Evolutionary conservation across 1,284 basidiomycete genomes (phyloP).

Genomic region (Puccinia coronata): DNA sequence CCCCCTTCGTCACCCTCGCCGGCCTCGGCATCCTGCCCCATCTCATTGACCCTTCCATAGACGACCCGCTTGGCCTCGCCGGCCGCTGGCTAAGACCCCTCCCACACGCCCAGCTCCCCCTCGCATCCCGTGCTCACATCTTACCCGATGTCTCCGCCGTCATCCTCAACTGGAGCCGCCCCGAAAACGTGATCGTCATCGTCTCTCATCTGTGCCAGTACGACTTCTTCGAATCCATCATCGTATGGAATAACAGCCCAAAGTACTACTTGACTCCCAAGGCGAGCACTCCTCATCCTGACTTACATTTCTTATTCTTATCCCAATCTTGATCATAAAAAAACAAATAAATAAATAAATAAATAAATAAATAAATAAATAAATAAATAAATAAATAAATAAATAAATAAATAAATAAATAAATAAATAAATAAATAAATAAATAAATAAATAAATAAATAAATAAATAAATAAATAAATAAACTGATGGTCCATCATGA

Average conservation of each 20-base stretch:
- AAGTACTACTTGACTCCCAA: background rate
- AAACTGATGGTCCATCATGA: background rate
- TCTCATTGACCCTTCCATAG: background rate
- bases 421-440: conserved; percentile 11
- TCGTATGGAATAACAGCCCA: conserved; percentile 46
- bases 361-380: background rate
- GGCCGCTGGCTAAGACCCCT: conserved; percentile 21
- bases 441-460: conserved; percentile 7
- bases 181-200: conserved; percentile 28
- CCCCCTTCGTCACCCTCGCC: conserved; percentile 8
- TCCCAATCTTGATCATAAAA: background rate
- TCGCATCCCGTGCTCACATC: background rate
- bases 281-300: background rate
- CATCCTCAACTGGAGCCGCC: conserved; percentile 38
- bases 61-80: conserved; percentile 19
- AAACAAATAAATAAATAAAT: no score
- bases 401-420: conserved; percentile 11
- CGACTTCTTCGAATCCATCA: conserved; percentile 39
- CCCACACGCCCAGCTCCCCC: background rate
- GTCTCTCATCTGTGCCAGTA: conserved; percentile 42
- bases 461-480: conserved; percentile 11
- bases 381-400: conserved; percentile 11
- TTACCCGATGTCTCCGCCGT: conserved; percentile 26
- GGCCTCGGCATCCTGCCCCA: background rate
- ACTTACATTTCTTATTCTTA: no score